Evolutionary conservation across 1,139 yeast genomes (phyloP), one percentile per base, ranked within the genome.

Genomic region (Taiozyma sp.): DNA sequence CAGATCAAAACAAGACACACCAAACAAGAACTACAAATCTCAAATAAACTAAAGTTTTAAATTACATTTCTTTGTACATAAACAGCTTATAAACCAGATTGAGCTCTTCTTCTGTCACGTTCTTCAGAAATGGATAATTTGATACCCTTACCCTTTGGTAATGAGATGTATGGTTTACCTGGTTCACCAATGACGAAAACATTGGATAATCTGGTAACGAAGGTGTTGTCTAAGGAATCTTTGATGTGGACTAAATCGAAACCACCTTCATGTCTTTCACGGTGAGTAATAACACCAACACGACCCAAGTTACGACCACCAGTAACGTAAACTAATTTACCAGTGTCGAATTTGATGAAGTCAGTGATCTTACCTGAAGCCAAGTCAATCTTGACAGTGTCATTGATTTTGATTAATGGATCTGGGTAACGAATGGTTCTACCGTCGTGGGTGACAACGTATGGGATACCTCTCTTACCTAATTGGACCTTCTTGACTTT

Each of bases 251-350:
- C 97, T 76, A 91, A 86, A 77, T 91, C 98, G 83, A 93, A 91
- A 75, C 98, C 98, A 76, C 99, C 99, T 75, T 91, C 97, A 84
- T 91, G 99, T 80, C 88, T 89, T 81, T 91, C 99, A 80, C 95
- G 87, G 95, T 91, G 97, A 67, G 86, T 81, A 74, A 91, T 90
- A 66, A 88, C 90, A 86, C 99, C 99, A 73, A 90, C 91, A 80
- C 99, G 88, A 75, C 99, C 99, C 95, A 91, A 85, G 87, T 89
- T 90, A 80, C 97, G 93, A 80, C 98, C 98, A 81, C 98, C 98
- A 65, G 97, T 91, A 75, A 88, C 95, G 95, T 90, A 91, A 65
- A 86, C 97, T 73, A 89, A 81, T 77, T 83, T 88, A 76, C 98
- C 98, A 69, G 93, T 82, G 75, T 89, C 97, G 73, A 91, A 91